Evolutionary conservation across 108 stramenopile genomes (phyloP).

Genomic region (Skeletonema marinoi): DNA sequence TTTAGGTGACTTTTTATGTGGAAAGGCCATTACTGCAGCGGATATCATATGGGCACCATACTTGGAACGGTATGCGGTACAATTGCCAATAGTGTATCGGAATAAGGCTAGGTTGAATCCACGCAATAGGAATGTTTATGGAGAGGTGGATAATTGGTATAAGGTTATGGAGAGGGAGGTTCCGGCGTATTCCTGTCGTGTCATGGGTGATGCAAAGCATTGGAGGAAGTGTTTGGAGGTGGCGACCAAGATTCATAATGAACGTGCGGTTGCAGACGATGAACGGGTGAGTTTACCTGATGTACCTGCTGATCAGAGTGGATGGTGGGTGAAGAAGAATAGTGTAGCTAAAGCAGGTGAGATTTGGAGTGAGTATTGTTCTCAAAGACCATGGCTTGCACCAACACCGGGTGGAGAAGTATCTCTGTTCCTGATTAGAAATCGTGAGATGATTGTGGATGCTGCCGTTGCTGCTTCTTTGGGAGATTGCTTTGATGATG

Average conservation of each 20-base stretch:
- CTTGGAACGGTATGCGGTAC: constrained; percentile 44
- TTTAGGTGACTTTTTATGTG: constrained; percentile 25
- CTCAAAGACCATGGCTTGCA: constrained; percentile 26
- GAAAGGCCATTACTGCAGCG: constrained; percentile 29
- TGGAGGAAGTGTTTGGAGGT: constrained; percentile 33
- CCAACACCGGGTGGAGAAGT: constrained; percentile 47
- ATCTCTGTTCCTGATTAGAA: constrained; percentile 44
- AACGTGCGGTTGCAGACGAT: constrained; percentile 50
- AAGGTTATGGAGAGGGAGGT: constrained; percentile 26
- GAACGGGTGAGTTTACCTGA: constrained; percentile 4
- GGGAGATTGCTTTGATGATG: background rate
- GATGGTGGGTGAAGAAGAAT: constrained; percentile 37
- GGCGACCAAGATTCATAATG: constrained; percentile 58
- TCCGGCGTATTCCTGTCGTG: constrained; percentile 27
- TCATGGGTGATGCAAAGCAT: constrained; percentile 28
- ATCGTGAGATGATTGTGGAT: constrained; percentile 46
- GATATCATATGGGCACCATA: constrained; percentile 47
- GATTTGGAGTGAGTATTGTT: constrained; percentile 50
- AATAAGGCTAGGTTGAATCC: constrained; percentile 23
- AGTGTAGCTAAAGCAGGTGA: background rate
- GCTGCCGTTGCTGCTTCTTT: background rate
- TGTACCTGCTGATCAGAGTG: constrained; percentile 46
- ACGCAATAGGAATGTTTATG: constrained; percentile 17
- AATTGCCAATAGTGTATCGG: constrained; percentile 35
- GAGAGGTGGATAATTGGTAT: constrained; percentile 26